Conservation (phyloP, 2,329 filamentous ascomycete genomes). For the Pyrenophora seminiperda region DNA sequence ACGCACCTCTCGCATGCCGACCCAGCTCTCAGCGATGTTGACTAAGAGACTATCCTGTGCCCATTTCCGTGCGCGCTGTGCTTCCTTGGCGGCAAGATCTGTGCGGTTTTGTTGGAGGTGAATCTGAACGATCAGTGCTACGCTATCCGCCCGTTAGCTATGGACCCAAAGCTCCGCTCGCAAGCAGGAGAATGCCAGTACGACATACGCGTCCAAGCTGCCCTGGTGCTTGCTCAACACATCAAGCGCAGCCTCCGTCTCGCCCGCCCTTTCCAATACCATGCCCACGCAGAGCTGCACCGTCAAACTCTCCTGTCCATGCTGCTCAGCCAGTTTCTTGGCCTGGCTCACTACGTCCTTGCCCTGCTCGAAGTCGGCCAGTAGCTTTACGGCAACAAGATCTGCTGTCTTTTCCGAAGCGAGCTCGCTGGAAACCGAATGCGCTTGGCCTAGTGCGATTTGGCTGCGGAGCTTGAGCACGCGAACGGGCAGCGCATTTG, state of each 20-base stretch:
- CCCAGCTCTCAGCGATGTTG: conserved; percentile 95
- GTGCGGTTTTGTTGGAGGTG: conserved; percentile 89
- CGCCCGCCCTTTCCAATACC: conserved; percentile 77
- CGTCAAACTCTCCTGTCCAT: conserved; percentile 70
- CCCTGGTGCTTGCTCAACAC: conserved; percentile 83
- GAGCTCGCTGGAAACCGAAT: conserved; percentile 71
- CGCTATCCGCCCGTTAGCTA: conserved; percentile 55
- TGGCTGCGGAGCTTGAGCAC: conserved; percentile 81
- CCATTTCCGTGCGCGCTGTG: conserved; percentile 84
- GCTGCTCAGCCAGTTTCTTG: conserved; percentile 69
- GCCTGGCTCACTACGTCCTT: conserved; percentile 60
- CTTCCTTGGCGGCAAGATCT: conserved; percentile 89
- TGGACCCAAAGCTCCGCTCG: neutral
- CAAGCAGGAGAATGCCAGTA: no score
- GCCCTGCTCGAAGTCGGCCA: conserved; percentile 66
- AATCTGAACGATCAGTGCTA: conserved; percentile 89
- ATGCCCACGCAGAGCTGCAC: conserved; percentile 85
- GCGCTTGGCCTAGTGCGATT: conserved; percentile 78
- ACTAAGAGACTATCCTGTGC: conserved; percentile 93
- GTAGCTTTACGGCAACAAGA: conserved; percentile 73
- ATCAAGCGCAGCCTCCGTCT: conserved; percentile 82
- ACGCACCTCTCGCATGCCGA: conserved; percentile 81
- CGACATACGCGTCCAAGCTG: conserved; percentile 70
- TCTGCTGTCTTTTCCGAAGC: conserved; percentile 70
- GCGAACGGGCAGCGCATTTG: conserved; percentile 77